Base-by-base conservation (phyloP, 495 filamentous ascomycete species). In the Aspergillus mulundensis region DNA sequence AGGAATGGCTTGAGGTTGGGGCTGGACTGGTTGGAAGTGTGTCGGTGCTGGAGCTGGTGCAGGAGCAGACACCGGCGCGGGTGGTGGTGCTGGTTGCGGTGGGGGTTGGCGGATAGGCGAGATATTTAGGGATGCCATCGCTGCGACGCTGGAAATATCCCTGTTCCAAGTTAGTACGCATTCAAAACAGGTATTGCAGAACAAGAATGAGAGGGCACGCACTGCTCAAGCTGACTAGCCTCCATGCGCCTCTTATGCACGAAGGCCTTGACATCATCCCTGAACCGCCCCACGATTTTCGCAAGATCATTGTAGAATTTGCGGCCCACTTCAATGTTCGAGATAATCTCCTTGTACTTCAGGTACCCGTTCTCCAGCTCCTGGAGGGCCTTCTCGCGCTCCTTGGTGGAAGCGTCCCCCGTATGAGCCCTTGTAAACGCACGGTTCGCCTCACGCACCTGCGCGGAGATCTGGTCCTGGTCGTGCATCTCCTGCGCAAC, bases 231-330 rank as follows among this genome's bases (percentile, higher is more conserved):
- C 53, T 84, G 81, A 25, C 84, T 82, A 0, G 90, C 92, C 58
- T 98, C 93, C 61, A 84, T 81, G 41, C 91, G 81, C 53, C 94
- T 77, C 62, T 87, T 81, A 23, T 91, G 87, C 7, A 87, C 87
- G 72, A 94, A 97, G 8, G 77, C 81, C 61, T 86, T 86, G 32
- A 80, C 85, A 34, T 88, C 89, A 57, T 95, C 91, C 19, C 89
- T 79, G 59, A 90, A 90, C 21, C 86, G 78, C 10, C 77, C 83
- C 1, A 96, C 84, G 41, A 96, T 91, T 68, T 87, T 88, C 39
- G 84, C 88, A 2, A 98, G 80, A 63, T 97, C 92, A 65, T 98
- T 97, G 74, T 97, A 98, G 67, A 98, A 98, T 62, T 95, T 96
- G 40, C 93, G 73, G 1, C 90, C 94, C 0, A 87, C 88, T 52